These are phyloP conservation scores for Mesotaenium endlicherianum DNA, from an alignment of 139 green algal species.

Conservation along the genomic window DNA sequence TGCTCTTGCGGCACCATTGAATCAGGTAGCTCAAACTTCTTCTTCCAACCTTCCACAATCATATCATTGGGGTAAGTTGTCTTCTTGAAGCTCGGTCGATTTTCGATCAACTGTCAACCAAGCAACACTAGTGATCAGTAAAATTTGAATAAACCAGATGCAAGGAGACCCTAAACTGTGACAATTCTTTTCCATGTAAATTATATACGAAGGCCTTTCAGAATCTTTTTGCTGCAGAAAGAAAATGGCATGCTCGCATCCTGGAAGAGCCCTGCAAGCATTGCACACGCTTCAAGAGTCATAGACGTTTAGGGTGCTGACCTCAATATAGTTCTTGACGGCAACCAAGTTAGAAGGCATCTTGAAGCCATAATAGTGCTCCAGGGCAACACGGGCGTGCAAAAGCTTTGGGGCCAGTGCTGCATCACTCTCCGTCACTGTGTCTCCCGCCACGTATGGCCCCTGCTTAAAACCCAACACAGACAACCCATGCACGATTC, in stretches of 20 bases:
- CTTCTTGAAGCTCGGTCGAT: slow-evolving; percentile 22
- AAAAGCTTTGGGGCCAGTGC: slow-evolving; percentile 21
- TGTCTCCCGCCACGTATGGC: slow-evolving; percentile 29
- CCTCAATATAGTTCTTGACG: slow-evolving; percentile 13
- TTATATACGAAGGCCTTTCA: too few species aligned
- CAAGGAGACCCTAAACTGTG: too few species aligned
- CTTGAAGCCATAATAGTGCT: slow-evolving; percentile 17
- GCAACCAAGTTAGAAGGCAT: slow-evolving; percentile 2
- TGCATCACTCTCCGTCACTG: slow-evolving; percentile 21
- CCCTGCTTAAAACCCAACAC: slow-evolving; percentile 12
- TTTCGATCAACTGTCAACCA: slow-evolving; percentile 22
- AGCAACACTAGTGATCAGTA: too few species aligned
- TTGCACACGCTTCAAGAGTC: background rate
- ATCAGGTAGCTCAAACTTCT: slow-evolving; percentile 28
- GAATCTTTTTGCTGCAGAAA: too few species aligned
- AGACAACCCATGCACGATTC: background rate
- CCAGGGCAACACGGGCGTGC: slow-evolving; percentile 15
- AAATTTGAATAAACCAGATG: too few species aligned
- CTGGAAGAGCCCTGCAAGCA: too few species aligned
- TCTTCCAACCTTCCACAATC: slow-evolving; percentile 22
- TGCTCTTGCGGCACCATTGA: slow-evolving; percentile 4
- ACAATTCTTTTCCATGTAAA: too few species aligned
- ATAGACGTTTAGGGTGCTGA: background rate
- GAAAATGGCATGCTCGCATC: too few species aligned
- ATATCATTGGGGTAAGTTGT: slow-evolving; percentile 7